Conservation (phyloP, 2,329 filamentous ascomycete genomes). For the Dactylellina drechsleri region DNA sequence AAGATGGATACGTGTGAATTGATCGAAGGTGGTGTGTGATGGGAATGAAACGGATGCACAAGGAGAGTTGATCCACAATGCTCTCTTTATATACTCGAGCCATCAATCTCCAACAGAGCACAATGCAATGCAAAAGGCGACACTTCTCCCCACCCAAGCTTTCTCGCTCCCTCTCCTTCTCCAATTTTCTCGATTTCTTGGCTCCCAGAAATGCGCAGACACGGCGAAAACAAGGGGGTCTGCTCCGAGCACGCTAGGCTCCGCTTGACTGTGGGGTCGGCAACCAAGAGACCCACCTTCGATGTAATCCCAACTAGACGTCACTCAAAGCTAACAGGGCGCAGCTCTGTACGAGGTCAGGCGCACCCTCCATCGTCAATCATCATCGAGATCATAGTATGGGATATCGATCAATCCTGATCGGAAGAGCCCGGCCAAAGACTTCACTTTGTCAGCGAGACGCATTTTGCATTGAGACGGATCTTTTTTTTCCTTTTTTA, state of each 20-base stretch:
- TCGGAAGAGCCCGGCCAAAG: background rate
- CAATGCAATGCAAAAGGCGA: background rate
- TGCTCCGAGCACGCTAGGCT: slow-evolving; percentile 20
- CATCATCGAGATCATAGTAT: background rate
- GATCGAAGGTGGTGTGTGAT: background rate
- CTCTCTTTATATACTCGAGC: background rate
- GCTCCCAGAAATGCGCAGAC: slow-evolving; percentile 31
- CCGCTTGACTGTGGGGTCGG: slow-evolving; percentile 22
- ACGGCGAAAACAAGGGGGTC: slow-evolving; percentile 32
- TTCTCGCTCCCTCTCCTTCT: background rate
- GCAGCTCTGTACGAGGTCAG: slow-evolving; percentile 40
- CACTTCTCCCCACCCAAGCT: no score
- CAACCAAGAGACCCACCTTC: background rate
- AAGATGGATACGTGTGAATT: background rate
- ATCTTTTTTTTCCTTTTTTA: no score
- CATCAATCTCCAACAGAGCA: background rate
- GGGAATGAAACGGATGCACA: background rate
- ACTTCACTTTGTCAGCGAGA: background rate
- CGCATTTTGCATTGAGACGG: background rate
- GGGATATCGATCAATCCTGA: background rate
- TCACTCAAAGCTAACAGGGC: slow-evolving; percentile 35
- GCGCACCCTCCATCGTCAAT: slow-evolving; percentile 19
- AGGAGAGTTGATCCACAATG: background rate
- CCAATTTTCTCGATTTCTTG: slow-evolving; percentile 21
- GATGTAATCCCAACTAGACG: slow-evolving; percentile 9